Percentiles rank a stretch among this genome's conserved stretches.
phyloP scores from a whole-genome alignment of 2,329 filamentous ascomycete genomes.

The Periconia macrospinosa region DNA sequence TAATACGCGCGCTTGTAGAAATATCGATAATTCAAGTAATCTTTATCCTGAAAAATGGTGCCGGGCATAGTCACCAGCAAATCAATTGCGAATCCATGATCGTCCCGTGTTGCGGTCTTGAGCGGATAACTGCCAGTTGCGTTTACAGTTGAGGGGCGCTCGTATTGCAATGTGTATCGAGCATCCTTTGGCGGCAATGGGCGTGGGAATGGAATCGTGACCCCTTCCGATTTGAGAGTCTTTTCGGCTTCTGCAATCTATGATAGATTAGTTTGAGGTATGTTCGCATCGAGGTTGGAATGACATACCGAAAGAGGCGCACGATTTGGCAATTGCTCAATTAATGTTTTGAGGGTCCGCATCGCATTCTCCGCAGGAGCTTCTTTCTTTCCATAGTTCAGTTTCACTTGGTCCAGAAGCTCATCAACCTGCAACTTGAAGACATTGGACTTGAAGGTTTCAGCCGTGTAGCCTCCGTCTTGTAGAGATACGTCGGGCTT shows the following conservation, averaged over 20 bases:
- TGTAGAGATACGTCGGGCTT: constrained; percentile 26
- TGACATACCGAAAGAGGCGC: constrained; percentile 48
- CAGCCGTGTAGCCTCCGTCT: constrained; percentile 51
- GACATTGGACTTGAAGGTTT: constrained; percentile 66
- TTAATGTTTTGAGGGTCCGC: constrained; percentile 57
- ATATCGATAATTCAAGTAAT: constrained; percentile 89
- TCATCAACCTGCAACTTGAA: constrained; percentile 71
- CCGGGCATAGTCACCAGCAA: constrained; percentile 85
- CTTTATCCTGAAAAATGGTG: constrained; percentile 85
- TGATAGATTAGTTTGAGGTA: constrained; percentile 14
- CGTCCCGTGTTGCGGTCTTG: constrained; percentile 70
- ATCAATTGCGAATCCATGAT: constrained; percentile 67
- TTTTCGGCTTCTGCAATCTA: constrained; percentile 65
- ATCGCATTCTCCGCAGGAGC: constrained; percentile 54
- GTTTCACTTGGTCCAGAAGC: constrained; percentile 59
- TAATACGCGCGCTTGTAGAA: constrained; percentile 96
- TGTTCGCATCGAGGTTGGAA: not conserved
- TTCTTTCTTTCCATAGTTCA: constrained; percentile 61
- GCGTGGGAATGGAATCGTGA: constrained; percentile 82
- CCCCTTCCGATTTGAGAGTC: constrained; percentile 64
- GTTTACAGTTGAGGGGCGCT: constrained; percentile 76
- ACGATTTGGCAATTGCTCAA: constrained; percentile 59
- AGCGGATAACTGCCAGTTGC: constrained; percentile 86
- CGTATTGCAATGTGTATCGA: constrained; percentile 80
- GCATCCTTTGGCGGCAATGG: constrained; percentile 74